phyloP scores from a whole-genome alignment of 805 yeast species.

The Yarrowia hollandica region DNA sequence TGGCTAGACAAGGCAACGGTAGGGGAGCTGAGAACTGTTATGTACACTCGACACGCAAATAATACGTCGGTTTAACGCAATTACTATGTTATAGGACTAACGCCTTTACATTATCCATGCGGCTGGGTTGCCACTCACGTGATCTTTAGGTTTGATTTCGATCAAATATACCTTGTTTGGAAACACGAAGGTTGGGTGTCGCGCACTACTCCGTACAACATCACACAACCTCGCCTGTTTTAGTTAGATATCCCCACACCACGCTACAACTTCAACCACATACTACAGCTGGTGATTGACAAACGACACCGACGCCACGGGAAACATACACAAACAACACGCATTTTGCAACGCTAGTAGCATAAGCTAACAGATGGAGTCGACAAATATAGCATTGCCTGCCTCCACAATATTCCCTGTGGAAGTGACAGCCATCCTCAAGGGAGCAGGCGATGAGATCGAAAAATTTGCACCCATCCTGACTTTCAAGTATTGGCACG shows the following conservation, averaged over 20 bases:
- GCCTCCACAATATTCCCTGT: conserved; percentile 66
- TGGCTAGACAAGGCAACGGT: too few species aligned
- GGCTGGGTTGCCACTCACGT: conserved; percentile 11
- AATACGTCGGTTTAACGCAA: neutral
- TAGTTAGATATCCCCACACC: neutral
- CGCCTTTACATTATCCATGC: conserved; percentile 25
- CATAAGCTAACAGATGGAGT: conserved; percentile 1
- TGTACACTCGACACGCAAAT: too few species aligned
- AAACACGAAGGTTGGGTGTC: conserved; percentile 24
- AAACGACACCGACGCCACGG: neutral
- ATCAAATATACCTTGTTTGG: conserved; percentile 2
- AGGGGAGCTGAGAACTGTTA: too few species aligned
- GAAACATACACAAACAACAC: neutral
- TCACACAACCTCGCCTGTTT: conserved; percentile 15
- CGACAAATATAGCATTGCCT: conserved; percentile 59
- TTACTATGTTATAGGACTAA: neutral
- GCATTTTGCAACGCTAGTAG: neutral
- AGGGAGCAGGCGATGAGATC: conserved; percentile 49
- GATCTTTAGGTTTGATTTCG: neutral
- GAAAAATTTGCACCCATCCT: conserved; percentile 56
- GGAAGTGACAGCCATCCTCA: conserved; percentile 54
- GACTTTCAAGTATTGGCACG: conserved; percentile 67
- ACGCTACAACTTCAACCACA: neutral
- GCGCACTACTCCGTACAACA: conserved; percentile 24
- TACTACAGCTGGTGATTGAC: neutral